These are phyloP conservation scores for Peniophora sp. DNA, from an alignment of 1,284 basidiomycete genomes.

Conservation along the genomic window DNA sequence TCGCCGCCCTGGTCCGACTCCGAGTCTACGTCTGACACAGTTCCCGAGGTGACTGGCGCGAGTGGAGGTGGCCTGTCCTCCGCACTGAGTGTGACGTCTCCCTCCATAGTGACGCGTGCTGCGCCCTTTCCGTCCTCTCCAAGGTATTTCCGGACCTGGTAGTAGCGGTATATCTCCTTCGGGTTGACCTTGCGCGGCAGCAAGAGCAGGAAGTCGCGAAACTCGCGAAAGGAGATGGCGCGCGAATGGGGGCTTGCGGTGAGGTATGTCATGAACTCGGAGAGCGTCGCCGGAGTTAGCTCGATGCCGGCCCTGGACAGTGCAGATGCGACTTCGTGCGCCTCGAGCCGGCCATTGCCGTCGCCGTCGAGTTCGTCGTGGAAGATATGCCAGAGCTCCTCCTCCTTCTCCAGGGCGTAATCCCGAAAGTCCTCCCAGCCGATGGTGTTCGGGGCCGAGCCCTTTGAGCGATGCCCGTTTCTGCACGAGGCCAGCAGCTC, in stretches of 20 bases:
- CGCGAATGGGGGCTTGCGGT: constrained; percentile 60
- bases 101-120: constrained; percentile 82
- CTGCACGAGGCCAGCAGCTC: constrained; percentile 62
- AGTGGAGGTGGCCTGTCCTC: constrained; percentile 50
- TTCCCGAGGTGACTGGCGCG: constrained; percentile 21
- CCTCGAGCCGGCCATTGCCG: constrained; percentile 75
- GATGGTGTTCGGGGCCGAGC: constrained; percentile 39
- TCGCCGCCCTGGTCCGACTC: constrained; percentile 53
- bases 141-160: constrained; percentile 70
- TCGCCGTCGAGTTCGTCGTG: constrained; percentile 84
- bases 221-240: constrained; percentile 78
- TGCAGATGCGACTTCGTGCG: constrained; percentile 62
- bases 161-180: constrained; percentile 82
- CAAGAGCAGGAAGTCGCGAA: constrained; percentile 84
- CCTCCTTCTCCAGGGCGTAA: constrained; percentile 73
- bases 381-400: constrained; percentile 84
- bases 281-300: constrained; percentile 55
- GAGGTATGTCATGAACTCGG: constrained; percentile 77
- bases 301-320: constrained; percentile 69
- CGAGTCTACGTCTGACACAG: constrained; percentile 29
- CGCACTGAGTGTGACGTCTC: constrained; percentile 67
- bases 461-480: no score
- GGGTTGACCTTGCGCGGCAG: constrained; percentile 77
- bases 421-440: constrained; percentile 75
- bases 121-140: constrained; percentile 72